These are phyloP conservation scores for Colletotrichum nymphaeae DNA, from an alignment of 2,329 filamentous ascomycete genomes.

Conservation along the genomic window DNA sequence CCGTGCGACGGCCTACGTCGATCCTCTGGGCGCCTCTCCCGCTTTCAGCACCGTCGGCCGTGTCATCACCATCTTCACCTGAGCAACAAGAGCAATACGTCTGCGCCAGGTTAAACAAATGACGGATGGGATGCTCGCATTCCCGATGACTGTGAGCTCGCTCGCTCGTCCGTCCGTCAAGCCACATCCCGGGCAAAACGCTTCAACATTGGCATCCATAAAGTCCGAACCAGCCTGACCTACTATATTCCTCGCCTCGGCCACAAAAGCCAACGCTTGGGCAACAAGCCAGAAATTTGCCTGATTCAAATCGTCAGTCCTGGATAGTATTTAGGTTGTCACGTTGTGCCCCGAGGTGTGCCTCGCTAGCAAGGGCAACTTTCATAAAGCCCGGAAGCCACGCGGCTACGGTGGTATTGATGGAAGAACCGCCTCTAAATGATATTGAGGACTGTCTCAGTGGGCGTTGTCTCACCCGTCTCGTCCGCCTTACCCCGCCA, in stretches of 20 bases:
- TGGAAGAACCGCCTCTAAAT: conserved; percentile 14
- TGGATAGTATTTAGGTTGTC: not conserved
- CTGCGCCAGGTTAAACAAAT: not conserved
- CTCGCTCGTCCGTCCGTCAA: not conserved
- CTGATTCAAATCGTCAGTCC: not conserved
- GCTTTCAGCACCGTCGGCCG: conserved; percentile 29
- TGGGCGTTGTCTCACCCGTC: not conserved
- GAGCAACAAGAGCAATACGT: conserved; percentile 2
- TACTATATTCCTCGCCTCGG: not conserved
- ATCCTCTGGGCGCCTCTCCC: conserved; percentile 27
- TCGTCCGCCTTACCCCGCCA: conserved; percentile 20
- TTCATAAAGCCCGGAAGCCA: not conserved
- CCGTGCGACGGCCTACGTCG: conserved; percentile 6
- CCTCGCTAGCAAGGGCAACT: not conserved
- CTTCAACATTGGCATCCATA: not conserved
- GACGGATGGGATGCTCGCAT: conserved; percentile 8
- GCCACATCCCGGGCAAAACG: not conserved
- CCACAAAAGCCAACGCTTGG: not conserved
- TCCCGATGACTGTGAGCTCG: not conserved
- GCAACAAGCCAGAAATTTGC: not conserved
- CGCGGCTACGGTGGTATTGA: not conserved
- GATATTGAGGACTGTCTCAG: conserved; percentile 21
- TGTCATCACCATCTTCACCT: conserved; percentile 15
- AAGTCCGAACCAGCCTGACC: not conserved
- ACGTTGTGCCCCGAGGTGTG: not conserved